Evolutionary conservation across 345 rosid species (phyloP).

Genomic region (Streptanthus diversifolius): DNA sequence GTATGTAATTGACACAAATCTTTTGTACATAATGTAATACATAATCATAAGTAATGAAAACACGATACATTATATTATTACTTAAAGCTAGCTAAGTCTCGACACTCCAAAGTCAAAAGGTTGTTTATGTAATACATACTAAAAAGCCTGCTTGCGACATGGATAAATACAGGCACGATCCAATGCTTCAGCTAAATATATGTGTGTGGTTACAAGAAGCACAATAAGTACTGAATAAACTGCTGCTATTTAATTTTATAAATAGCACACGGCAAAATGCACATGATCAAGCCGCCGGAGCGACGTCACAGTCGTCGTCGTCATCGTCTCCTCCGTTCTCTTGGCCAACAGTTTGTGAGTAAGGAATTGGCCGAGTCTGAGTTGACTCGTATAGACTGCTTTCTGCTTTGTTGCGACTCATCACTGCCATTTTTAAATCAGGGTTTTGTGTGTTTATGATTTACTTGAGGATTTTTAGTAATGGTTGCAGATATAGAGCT

Average conservation of each 20-base stretch:
- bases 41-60: neutral
- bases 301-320: constrained; percentile 35
- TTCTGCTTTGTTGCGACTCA: constrained; percentile 25
- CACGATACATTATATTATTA: constrained; percentile 13
- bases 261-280: constrained; percentile 16
- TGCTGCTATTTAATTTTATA: constrained; percentile 14
- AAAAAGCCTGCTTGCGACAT: constrained; percentile 15
- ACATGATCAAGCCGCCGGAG: constrained; percentile 36
- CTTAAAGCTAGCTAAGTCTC: constrained; percentile 26
- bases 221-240: neutral
- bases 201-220: constrained; percentile 15
- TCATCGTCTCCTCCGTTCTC: constrained; percentile 38
- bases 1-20: neutral
- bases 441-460: constrained; percentile 28
- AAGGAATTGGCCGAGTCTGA: constrained; percentile 4
- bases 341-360: constrained; percentile 15
- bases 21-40: neutral
- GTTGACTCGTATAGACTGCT: constrained; percentile 25
- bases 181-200: neutral
- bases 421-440: constrained; percentile 24
- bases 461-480: neutral
- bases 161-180: constrained; percentile 1
- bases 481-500: constrained; percentile 16
- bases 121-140: neutral
- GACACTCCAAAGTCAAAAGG: constrained; percentile 27